These are phyloP conservation scores for Talaromyces sp. DNA, from an alignment of 2,329 filamentous ascomycete genomes.

Conservation along the genomic window DNA sequence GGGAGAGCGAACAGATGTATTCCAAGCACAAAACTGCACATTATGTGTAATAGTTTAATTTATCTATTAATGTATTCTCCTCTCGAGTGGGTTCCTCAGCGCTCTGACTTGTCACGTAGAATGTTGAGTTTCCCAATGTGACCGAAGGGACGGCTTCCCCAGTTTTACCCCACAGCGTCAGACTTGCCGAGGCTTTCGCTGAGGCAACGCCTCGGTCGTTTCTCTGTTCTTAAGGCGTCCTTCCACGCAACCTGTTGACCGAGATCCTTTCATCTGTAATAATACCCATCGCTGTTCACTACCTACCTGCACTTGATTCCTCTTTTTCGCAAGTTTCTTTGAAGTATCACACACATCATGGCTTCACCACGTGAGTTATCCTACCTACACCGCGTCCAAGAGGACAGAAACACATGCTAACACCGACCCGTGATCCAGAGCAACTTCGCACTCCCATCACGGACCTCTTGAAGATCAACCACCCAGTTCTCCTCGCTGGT, in stretches of 20 bases:
- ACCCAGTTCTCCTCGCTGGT: constrained; percentile 89
- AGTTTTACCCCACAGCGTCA: neutral
- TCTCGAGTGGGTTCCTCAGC: neutral
- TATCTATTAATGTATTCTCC: neutral
- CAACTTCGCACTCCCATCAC: constrained; percentile 87
- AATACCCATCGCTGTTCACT: neutral
- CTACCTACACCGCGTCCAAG: constrained; percentile 15
- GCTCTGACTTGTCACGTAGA: neutral
- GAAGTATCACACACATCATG: constrained; percentile 45
- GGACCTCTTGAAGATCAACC: constrained; percentile 96
- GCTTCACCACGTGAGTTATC: constrained; percentile 69
- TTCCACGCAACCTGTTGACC: neutral
- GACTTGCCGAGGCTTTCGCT: neutral
- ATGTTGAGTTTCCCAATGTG: neutral
- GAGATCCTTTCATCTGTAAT: neutral
- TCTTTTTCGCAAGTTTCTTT: neutral
- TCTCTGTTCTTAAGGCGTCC: neutral
- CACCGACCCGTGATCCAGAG: constrained; percentile 49
- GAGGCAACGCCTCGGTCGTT: neutral
- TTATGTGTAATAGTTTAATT: neutral
- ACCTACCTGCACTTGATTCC: no score
- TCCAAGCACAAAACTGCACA: neutral
- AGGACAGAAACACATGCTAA: constrained; percentile 16
- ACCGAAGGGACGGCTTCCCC: neutral
- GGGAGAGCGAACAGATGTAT: neutral